A percentile compares a stretch with the other conserved stretches of the same genome.
These are phyloP conservation scores for Eucalyptus sideroxylon DNA, from an alignment of 345 rosid species.

Conservation along the genomic window DNA sequence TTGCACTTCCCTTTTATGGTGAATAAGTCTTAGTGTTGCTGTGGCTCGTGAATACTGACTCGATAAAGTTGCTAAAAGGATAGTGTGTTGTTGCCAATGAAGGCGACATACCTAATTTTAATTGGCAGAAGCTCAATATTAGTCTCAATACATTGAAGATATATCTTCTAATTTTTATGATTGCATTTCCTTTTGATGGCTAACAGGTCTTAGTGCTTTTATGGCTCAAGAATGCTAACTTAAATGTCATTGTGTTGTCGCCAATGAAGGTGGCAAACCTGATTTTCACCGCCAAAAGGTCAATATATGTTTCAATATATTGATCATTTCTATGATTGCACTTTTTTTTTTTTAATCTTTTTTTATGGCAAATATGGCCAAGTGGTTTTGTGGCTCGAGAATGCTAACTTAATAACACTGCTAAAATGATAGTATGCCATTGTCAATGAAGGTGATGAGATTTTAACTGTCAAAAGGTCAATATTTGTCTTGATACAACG, in stretches of 20 bases:
- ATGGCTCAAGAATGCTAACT: background rate
- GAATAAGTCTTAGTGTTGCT: background rate
- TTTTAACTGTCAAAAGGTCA: background rate
- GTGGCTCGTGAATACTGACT: background rate
- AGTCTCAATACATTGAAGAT: background rate
- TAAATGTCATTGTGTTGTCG: background rate
- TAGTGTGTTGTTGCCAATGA: background rate
- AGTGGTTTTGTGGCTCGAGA: background rate
- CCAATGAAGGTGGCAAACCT: background rate
- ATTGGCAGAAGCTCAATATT: background rate
- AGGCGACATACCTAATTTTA: rapidly evolving
- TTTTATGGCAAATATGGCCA: background rate
- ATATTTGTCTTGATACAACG: background rate
- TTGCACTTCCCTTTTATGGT: background rate
- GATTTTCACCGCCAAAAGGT: background rate
- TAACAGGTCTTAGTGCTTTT: background rate
- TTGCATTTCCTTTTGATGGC: background rate
- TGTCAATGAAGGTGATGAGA: background rate
- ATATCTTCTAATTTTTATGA: background rate
- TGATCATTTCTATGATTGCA: background rate
- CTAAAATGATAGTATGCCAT: too few relatives aligned
- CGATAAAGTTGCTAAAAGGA: background rate
- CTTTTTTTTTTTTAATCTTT: background rate
- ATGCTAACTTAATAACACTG: background rate
- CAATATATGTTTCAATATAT: background rate